Percentiles rank a stretch among this genome's conserved stretches.
These are phyloP conservation scores for Sonneratia alba DNA, from an alignment of 345 rosid species.

Conservation along the genomic window DNA sequence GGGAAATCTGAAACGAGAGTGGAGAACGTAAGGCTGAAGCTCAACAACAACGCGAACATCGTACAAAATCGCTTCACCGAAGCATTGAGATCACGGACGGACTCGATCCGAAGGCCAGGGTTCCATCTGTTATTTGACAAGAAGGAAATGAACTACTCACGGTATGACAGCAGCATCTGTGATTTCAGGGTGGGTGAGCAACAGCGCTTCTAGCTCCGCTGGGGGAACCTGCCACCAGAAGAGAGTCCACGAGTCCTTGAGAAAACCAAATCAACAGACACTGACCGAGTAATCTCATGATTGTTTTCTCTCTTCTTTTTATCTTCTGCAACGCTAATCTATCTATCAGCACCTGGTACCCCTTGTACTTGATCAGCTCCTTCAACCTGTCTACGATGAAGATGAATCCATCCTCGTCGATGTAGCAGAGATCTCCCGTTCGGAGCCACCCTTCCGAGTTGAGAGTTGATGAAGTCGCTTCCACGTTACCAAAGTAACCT, in stretches of 20 bases:
- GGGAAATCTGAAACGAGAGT: conserved; percentile 45
- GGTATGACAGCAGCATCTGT: conserved; percentile 78
- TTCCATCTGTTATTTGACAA: neutral
- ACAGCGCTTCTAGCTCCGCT: conserved; percentile 79
- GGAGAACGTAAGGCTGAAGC: neutral
- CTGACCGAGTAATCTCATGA: neutral
- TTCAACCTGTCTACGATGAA: conserved; percentile 82
- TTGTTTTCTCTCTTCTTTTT: neutral
- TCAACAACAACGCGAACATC: neutral
- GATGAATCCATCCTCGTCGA: conserved; percentile 76
- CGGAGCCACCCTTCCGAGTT: conserved; percentile 86
- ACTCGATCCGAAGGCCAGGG: neutral
- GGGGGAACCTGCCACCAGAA: conserved; percentile 57
- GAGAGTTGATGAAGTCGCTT: conserved; percentile 67
- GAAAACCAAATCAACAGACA: neutral
- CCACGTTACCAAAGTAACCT: conserved; percentile 74
- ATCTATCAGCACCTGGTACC: conserved; percentile 54
- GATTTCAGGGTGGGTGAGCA: conserved; percentile 63
- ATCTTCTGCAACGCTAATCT: too few relatives aligned
- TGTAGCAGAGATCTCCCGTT: conserved; percentile 90
- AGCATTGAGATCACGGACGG: neutral
- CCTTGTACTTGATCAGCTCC: conserved; percentile 91
- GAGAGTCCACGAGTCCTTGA: neutral
- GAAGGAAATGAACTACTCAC: conserved; percentile 30
- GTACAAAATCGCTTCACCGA: neutral